Percentiles rank a stretch among this genome's conserved stretches.
Conservation (phyloP, 139 green algal species). For the Closterium sp. region DNA sequence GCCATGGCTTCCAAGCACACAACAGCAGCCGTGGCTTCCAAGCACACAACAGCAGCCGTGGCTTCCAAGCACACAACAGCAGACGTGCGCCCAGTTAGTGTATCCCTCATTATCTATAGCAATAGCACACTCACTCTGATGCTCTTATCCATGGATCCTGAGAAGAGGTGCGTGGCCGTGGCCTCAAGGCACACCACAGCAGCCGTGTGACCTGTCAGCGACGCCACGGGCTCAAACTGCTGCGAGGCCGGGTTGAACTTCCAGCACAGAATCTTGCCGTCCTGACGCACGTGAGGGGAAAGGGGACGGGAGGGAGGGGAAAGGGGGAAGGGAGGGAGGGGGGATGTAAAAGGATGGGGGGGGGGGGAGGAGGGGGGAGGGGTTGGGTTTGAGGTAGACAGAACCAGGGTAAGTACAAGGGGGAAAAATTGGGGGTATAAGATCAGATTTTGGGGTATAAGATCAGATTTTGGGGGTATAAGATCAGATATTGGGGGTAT, state of each 20-base stretch:
- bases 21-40: neutral
- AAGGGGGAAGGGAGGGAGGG: neutral
- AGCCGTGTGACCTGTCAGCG: conserved; percentile 58
- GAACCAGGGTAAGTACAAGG: neutral
- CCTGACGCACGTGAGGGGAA: conserved; percentile 44
- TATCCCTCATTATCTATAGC: neutral
- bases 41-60: too few species aligned
- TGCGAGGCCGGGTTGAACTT: conserved; percentile 57
- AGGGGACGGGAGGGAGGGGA: neutral
- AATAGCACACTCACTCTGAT: conserved; percentile 61
- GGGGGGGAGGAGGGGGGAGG: too few species aligned
- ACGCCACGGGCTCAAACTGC: conserved; percentile 58
- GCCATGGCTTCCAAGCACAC: too few species aligned
- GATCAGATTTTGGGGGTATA: neutral
- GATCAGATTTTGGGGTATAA: neutral
- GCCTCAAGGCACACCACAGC: conserved; percentile 58
- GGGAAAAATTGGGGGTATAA: neutral
- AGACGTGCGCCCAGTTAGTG: too few species aligned
- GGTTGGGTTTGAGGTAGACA: too few species aligned
- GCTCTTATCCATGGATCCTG: conserved; percentile 65
- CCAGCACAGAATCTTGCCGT: conserved; percentile 72
- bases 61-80: too few species aligned
- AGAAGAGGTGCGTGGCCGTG: conserved; percentile 64
- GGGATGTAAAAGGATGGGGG: too few species aligned
- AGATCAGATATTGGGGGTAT: neutral